Base-by-base conservation (phyloP, 192 early-diverging fungal genomes). In the Coemansia sp. region DNA sequence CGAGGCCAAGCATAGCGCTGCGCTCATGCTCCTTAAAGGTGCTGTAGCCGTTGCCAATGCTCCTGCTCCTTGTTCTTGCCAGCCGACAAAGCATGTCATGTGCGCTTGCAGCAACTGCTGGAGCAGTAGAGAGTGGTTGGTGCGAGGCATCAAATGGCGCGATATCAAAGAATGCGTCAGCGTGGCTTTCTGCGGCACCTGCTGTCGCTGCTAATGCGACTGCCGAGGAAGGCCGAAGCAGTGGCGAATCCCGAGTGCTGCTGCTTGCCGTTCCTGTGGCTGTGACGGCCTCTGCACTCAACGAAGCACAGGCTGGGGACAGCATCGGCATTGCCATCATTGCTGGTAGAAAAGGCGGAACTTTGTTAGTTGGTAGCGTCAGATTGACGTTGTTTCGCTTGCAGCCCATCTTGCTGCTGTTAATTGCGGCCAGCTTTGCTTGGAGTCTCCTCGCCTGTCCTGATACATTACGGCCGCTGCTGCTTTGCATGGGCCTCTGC, bases 41-140 rank as follows among this genome's bases (percentile, higher is more conserved):
- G 21, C 48, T n/a, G 7, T 43, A 26, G 26, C 63, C 48, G 13
- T 8, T 20, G 55, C 55, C 48, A 4, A 25, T 33, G 51, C 46
- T 63, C 29, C 57, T 62, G 40, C 33, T 56, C 4, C 60, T 58
- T 2, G 55, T 58, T n/a, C 67, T 58, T 13, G 71, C 77, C 61
- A 80, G 37, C 3, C 72, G 77, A 40, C 77, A 71, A 28, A 80
- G 72, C 77, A 80, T 80, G 35, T 58, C 72, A 40, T 71, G 77
- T 16, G 77, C 76, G 21, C 60, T 64, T 20, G 42, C 43, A 20
- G 71, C 63, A 12, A 52, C 67, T n/a, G 31, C 49, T 16, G 67
- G 74, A 13, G 77, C 61, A 3, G 53, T 64, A 21, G 43, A 56
- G 25, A 55, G 21, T 18, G 59, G 63, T 7, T 55, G 61, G 21